phyloP scores from a whole-genome alignment of 345 rosid species.

The Hypericum androsaemum region DNA sequence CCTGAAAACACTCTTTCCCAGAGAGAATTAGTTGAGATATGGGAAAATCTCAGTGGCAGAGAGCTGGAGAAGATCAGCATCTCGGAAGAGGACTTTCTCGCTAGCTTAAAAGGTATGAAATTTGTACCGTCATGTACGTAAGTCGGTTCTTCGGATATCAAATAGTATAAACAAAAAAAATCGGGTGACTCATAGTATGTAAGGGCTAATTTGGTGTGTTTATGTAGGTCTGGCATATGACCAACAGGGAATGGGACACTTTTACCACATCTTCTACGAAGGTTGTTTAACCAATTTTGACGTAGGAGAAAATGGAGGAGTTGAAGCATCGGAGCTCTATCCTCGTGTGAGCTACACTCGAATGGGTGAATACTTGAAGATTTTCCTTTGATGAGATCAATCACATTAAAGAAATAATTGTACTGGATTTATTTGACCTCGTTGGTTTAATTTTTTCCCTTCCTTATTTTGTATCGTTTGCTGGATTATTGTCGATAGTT shows the following conservation, averaged over 20 bases:
- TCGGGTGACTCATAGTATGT: too few relatives aligned
- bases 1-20: conserved; percentile 43
- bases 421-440: too few relatives aligned
- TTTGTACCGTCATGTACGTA: not conserved
- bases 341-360: conserved; percentile 31
- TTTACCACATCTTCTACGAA: conserved; percentile 48
- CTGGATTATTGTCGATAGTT: too few relatives aligned
- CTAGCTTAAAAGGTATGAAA: conserved; percentile 26
- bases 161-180: conserved; percentile 12
- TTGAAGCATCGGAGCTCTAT: conserved; percentile 40
- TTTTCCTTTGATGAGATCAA: too few relatives aligned
- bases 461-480: too few relatives aligned
- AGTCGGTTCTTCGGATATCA: not conserved
- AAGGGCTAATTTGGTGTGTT: too few relatives aligned
- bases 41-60: conserved; percentile 51
- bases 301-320: conserved; percentile 27
- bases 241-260: conserved; percentile 40
- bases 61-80: conserved; percentile 31
- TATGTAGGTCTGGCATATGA: not conserved
- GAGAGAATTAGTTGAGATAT: conserved; percentile 31
- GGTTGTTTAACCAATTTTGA: conserved; percentile 51
- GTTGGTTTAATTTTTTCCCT: too few relatives aligned
- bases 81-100: conserved; percentile 35
- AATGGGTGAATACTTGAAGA: conserved; percentile 27
- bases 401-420: too few relatives aligned